phyloP scores from a whole-genome alignment of 129 eudicot genomes.

The Flaveria ramosissima region DNA sequence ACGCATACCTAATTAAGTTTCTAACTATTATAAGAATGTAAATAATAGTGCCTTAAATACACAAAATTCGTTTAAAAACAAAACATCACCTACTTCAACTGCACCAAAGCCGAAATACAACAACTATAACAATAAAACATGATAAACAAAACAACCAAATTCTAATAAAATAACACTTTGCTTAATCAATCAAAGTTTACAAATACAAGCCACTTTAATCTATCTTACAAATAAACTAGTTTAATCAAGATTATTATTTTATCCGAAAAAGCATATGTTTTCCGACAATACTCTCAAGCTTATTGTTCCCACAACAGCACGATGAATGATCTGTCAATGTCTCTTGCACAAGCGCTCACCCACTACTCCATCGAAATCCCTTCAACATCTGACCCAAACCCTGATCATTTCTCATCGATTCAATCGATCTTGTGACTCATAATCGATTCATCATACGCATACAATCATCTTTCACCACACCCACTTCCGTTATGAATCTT shows the following conservation, averaged over 20 bases:
- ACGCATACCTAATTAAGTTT: neutral
- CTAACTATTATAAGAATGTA: neutral
- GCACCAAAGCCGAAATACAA: neutral
- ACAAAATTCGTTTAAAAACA: neutral
- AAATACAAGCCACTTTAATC: neutral
- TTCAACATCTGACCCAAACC: slow-evolving; percentile 24
- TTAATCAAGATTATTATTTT: neutral
- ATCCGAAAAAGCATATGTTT: neutral
- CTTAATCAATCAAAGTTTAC: neutral
- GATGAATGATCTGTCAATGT: slow-evolving; percentile 25
- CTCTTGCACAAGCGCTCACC: slow-evolving; percentile 24
- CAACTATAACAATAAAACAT: neutral
- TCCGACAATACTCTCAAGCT: neutral
- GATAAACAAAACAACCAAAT: neutral
- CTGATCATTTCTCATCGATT: neutral
- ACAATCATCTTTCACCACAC: neutral
- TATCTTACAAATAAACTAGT: neutral
- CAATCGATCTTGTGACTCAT: neutral
- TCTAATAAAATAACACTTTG: neutral
- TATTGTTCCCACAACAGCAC: neutral
- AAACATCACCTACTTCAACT: neutral
- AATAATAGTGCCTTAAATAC: neutral
- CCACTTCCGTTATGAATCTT: slow-evolving; percentile 36
- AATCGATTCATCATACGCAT: neutral
- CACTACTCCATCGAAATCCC: slow-evolving; percentile 22